Conservation (phyloP, 257 asterid genomes). For the Solanum medicagineum region DNA sequence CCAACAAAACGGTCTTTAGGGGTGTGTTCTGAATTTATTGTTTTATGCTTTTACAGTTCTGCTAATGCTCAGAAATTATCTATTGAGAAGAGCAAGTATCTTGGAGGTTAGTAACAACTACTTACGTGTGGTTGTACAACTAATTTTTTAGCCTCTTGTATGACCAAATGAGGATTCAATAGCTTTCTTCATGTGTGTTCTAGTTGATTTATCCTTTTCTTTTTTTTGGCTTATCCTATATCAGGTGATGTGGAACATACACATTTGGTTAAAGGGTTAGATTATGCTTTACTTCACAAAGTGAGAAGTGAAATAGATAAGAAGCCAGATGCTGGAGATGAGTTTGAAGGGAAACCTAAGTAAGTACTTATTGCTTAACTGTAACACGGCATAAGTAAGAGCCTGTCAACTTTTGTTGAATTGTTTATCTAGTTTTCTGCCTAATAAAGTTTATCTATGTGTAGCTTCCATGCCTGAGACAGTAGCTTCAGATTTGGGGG, state of each 20-base stretch:
- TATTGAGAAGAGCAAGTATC: conserved; percentile 98
- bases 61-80: conserved; percentile 92
- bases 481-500: background rate
- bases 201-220: background rate
- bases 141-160: background rate
- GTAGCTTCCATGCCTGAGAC: background rate
- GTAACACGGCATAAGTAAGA: background rate
- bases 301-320: conserved; percentile 92
- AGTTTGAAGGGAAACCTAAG: conserved; percentile 55
- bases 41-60: conserved; percentile 31
- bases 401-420: background rate
- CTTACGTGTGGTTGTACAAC: background rate
- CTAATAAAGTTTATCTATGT: background rate
- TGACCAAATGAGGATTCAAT: background rate
- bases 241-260: conserved; percentile 99
- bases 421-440: background rate
- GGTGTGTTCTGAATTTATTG: background rate
- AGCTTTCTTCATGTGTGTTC: background rate
- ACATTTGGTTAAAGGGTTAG: conserved; percentile 95
- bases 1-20: too few species aligned
- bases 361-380: conserved; percentile 10
- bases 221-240: conserved; percentile 12
- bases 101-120: conserved; percentile 55
- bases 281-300: conserved; percentile 90
- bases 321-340: conserved; percentile 80